Base-by-base conservation (phyloP, 2,329 filamentous ascomycete genomes). In the Atkinsonella texensis region DNA sequence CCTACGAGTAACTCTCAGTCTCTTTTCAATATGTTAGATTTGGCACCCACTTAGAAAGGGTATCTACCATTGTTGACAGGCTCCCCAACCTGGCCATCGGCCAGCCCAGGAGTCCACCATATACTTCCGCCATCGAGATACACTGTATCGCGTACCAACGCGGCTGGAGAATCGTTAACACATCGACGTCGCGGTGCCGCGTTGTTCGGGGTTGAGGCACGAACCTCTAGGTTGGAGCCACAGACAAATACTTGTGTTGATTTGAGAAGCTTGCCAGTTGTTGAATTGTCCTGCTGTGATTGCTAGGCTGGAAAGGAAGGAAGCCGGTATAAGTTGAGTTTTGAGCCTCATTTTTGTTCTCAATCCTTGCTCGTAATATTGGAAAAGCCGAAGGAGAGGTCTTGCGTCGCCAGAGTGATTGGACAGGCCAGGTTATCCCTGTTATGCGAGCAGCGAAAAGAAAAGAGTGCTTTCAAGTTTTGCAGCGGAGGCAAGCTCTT, bases 111-210 rank as follows among this genome's bases (percentile, higher is more conserved):
- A 35, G 66, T 55, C 80, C 81, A 85, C 53, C 55, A 71, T 11
- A 83, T 62, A 42, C 62, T 55, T 3, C 83, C 83, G 39, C 83
- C 83, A 61, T 87, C 82, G 20, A 87, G 63, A 59, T 84, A 86
- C 15, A 85, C 66, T 2, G 74, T 81, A 58, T 86, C 80, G 42
- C 74, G 74, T 38, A 85, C 65, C 2, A 81, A 65, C 39, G 75
- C 74, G 55, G 74, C 81, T 83, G 13, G 32, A 11, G 15, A 13
- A 44, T 12, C 23, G 41, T 50, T 31, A 50, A 39, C 23, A 38
- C 4, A n/a, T 18, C 28, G 32, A 3, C 9, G 10, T 31, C 17
- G 31, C 11, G 35, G 5, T 1, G 5, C 11, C 38, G 28, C 3
- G 1, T 9, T 38, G 31, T 20, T 10, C 8, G 33, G 15, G 18